These are phyloP conservation scores for Arabidopsis arenosa DNA, from an alignment of 345 rosid species.

Conservation along the genomic window DNA sequence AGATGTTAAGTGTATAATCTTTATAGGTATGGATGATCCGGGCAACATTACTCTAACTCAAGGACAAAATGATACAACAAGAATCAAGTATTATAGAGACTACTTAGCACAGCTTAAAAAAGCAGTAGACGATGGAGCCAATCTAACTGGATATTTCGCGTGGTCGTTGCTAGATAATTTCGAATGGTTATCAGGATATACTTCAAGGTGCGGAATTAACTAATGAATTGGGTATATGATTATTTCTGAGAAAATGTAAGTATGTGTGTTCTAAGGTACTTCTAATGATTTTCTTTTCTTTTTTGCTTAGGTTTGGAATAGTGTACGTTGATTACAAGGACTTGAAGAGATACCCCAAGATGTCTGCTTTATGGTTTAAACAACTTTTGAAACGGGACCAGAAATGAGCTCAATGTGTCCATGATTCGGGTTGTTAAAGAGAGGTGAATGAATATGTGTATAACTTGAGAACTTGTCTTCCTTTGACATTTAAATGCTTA, in stretches of 20 bases:
- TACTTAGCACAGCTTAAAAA: conserved; percentile 81
- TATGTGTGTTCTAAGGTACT: no score
- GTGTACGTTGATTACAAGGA: conserved; percentile 75
- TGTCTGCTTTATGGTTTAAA: conserved; percentile 90
- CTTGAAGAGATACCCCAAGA: conserved; percentile 85
- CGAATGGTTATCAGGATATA: conserved; percentile 94
- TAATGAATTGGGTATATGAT: background rate
- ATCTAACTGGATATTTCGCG: conserved; percentile 82
- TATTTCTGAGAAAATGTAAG: background rate
- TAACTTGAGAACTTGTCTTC: conserved; percentile 1
- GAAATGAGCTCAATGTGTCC: conserved; percentile 16
- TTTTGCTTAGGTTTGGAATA: conserved; percentile 62
- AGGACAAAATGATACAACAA: conserved; percentile 76
- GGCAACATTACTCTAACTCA: conserved; percentile 69
- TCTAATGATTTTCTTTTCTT: background rate
- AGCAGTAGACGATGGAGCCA: conserved; percentile 83
- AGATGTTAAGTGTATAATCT: background rate
- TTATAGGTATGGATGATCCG: conserved; percentile 89
- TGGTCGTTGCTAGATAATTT: conserved; percentile 99
- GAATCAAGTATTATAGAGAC: conserved; percentile 72
- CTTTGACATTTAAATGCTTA: background rate
- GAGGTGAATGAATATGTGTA: background rate
- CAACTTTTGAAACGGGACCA: conserved; percentile 55
- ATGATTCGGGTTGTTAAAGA: background rate
- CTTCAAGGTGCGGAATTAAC: conserved; percentile 55